phyloP scores from a whole-genome alignment of 371 early-diverging fungal species.

The Fennellomyces sp. region DNA sequence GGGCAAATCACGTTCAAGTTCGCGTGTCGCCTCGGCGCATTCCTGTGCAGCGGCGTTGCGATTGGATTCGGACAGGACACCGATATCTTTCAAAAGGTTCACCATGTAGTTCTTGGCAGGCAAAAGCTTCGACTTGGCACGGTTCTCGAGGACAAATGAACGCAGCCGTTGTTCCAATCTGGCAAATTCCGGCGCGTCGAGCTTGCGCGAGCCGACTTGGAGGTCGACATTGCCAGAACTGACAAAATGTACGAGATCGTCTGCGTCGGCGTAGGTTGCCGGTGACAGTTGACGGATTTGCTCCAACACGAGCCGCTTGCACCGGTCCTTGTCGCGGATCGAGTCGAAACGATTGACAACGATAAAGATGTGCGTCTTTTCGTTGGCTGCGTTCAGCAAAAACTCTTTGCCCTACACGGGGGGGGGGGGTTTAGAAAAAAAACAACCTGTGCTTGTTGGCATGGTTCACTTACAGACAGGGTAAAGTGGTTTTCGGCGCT shows the following conservation, averaged over 20 bases:
- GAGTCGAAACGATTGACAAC: slow-evolving; percentile 96
- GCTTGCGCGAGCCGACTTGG: slow-evolving; percentile 28
- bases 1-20: slow-evolving; percentile 55
- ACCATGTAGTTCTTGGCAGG: slow-evolving; percentile 92
- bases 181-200: slow-evolving; percentile 71
- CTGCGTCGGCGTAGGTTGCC: slow-evolving; percentile 85
- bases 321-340: slow-evolving; percentile 92
- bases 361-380: slow-evolving; percentile 97
- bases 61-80: slow-evolving; percentile 59
- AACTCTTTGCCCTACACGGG: slow-evolving; percentile 97
- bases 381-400: slow-evolving; percentile 90
- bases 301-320: slow-evolving; percentile 86
- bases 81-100: slow-evolving; percentile 77
- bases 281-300: slow-evolving; percentile 94
- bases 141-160: slow-evolving; percentile 93
- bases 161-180: slow-evolving; percentile 85
- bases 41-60: slow-evolving; percentile 41
- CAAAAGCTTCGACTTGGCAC: slow-evolving; percentile 89
- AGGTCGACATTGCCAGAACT: slow-evolving; percentile 68
- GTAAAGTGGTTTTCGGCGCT: slow-evolving; percentile 99
- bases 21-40: slow-evolving; percentile 31
- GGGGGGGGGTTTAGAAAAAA: too few relatives aligned
- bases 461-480: slow-evolving; percentile 75
- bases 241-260: slow-evolving; percentile 96
- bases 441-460: too few relatives aligned